Base-by-base conservation (phyloP, 306 rosid species). In the Abrus pulchellus region DNA sequence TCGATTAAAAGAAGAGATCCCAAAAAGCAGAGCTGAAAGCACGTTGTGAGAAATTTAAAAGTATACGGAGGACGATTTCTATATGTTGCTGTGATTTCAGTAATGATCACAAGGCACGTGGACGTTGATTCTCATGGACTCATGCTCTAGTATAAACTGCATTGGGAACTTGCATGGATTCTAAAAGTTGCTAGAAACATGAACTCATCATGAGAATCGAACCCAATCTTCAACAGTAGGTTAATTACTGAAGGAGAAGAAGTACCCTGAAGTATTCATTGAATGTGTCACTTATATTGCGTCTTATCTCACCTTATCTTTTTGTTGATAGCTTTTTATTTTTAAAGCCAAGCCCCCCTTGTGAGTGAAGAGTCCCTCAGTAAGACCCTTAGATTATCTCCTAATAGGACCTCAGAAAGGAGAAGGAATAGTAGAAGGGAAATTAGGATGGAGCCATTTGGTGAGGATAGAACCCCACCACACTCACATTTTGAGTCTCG, bases 51-150 rank as follows among this genome's bases (percentile, higher is more conserved):
- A 41, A 66, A 43, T 30, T 44, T 54, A 40, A 41, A 38, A 20
- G 34, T 57, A 54, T 49, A 4, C 59, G 62, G 65, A 68, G 60
- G 70, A 32, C 56, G 50, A 54, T 44, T 69, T 76, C 66, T 80
- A 65, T 30, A 8, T 74, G 75, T 68, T 75, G 32, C 44, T 66
- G 38, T 20, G 74, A 83, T 79, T 76, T 27, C 47, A 49, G 85
- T 68, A 66, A 82, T 91, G 38, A 86, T 86, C 56, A 84, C 80
- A 40, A 33, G 75, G 88, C 93, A 86, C 95, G 83, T 89, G 93
- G 84, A 72, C 55, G 55, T 11, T 74, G 74, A 87, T 79, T 83
- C 79, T 65, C 44, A 33, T 74, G 68, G 65, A 9, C 38, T 9
- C 14, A 1, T 78, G 45, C 44, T 47, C 78, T 52, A 59, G 83